Evolutionary conservation across 768 basidiomycete genomes (phyloP).

Genomic region (Panus rudis): DNA sequence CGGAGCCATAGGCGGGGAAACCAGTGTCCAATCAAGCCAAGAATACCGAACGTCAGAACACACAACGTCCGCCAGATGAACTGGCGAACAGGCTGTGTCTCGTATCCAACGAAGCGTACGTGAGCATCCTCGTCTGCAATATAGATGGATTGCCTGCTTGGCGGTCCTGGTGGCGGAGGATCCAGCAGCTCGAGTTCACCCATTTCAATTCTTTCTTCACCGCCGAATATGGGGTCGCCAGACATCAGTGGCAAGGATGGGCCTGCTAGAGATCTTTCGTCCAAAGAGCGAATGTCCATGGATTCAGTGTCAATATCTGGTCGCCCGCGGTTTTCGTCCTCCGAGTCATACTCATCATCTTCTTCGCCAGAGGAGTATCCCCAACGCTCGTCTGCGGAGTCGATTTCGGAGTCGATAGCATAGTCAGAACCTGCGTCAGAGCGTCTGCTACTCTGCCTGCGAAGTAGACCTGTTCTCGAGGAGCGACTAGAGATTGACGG

Average conservation of each 20-base stretch:
- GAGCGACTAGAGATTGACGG: constrained; percentile 54
- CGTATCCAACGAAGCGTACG: constrained; percentile 82
- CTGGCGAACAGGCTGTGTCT: constrained; percentile 53
- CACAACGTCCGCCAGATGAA: constrained; percentile 69
- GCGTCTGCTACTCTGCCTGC: constrained; percentile 41
- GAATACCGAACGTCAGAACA: constrained; percentile 57
- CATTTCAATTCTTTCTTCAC: constrained; percentile 79
- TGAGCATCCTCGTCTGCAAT: constrained; percentile 87
- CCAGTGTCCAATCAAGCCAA: constrained; percentile 88
- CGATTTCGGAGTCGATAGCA: constrained; percentile 46
- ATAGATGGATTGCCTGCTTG: constrained; percentile 80
- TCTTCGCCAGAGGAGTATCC: constrained; percentile 87
- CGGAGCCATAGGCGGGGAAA: constrained; percentile 87
- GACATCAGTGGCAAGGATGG: constrained; percentile 59
- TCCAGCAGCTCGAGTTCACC: constrained; percentile 57
- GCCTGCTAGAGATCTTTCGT: constrained; percentile 61
- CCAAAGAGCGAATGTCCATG: constrained; percentile 26
- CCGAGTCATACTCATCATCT: constrained; percentile 43
- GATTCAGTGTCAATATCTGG: constrained; percentile 38
- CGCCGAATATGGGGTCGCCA: constrained; percentile 76
- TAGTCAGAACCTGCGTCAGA: constrained; percentile 57
- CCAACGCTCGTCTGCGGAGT: constrained; percentile 70
- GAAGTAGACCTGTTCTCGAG: constrained; percentile 36
- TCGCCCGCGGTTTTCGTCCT: constrained; percentile 30
- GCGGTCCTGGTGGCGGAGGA: constrained; percentile 74